These are phyloP conservation scores for Rhodotorula mucilaginosa DNA, from an alignment of 1,284 basidiomycete species.

Conservation along the genomic window DNA sequence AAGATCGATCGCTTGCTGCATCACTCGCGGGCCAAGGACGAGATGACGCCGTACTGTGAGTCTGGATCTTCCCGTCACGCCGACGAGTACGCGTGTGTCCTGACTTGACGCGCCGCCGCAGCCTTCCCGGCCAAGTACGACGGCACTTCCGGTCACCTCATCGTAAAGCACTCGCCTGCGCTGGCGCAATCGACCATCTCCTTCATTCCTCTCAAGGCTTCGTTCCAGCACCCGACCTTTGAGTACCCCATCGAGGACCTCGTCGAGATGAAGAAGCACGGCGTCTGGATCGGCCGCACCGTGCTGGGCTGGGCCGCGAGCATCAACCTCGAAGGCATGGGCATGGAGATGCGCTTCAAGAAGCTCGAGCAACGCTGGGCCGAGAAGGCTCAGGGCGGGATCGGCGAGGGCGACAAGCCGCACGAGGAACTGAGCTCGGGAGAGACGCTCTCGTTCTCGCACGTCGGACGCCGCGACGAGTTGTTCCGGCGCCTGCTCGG, in stretches of 20 bases:
- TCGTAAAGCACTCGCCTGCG: slow-evolving; percentile 44
- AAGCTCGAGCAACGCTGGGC: slow-evolving; percentile 22
- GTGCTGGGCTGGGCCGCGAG: slow-evolving; percentile 51
- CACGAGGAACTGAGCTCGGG: slow-evolving; percentile 41
- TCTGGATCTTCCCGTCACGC: background rate
- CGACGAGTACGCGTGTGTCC: background rate
- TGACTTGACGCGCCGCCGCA: slow-evolving; percentile 18
- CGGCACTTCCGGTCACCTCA: slow-evolving; percentile 48
- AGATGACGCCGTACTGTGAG: slow-evolving; percentile 46
- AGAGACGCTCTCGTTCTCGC: slow-evolving; percentile 47
- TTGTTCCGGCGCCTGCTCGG: slow-evolving; percentile 51
- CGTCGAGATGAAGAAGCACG: slow-evolving; percentile 52
- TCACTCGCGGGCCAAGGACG: slow-evolving; percentile 48
- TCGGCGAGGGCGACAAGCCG: slow-evolving; percentile 38
- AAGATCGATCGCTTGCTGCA: slow-evolving; percentile 50
- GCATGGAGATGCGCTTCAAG: slow-evolving; percentile 44
- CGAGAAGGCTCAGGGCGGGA: slow-evolving; percentile 23
- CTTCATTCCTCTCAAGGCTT: slow-evolving; percentile 46
- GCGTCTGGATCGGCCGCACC: slow-evolving; percentile 50
- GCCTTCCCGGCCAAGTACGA: slow-evolving; percentile 50
- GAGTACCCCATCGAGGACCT: slow-evolving; percentile 49
- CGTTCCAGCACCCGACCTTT: slow-evolving; percentile 42
- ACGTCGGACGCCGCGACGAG: slow-evolving; percentile 51
- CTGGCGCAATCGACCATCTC: slow-evolving; percentile 42
- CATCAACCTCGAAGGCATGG: slow-evolving; percentile 49